Conservation (phyloP, 1,139 yeast genomes). For the Yamadazyma trypodendri region DNA sequence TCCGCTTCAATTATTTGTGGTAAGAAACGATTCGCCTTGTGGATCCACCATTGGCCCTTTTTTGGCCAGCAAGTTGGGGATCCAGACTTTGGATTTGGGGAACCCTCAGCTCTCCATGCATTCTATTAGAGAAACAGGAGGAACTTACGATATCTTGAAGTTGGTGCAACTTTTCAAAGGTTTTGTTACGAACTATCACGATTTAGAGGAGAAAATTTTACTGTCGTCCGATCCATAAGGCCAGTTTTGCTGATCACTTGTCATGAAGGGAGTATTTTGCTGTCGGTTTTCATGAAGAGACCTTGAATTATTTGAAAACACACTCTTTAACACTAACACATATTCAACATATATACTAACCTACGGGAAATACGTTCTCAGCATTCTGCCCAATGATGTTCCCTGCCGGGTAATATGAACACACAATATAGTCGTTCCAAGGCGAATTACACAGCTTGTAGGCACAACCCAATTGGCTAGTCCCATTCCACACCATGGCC, state of each 20-base stretch:
- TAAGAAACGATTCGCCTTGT: constrained; percentile 88
- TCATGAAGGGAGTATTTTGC: too few relatives aligned
- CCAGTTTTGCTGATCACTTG: too few relatives aligned
- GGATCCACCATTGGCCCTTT: constrained; percentile 98
- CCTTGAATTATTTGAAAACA: too few relatives aligned
- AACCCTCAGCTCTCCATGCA: constrained; percentile 96
- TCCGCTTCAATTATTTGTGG: constrained; percentile 82
- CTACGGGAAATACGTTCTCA: constrained; percentile 29
- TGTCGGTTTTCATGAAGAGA: too few relatives aligned
- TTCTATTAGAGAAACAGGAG: constrained; percentile 92
- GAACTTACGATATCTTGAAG: constrained; percentile 67
- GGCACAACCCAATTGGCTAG: constrained; percentile 40
- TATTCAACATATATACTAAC: too few relatives aligned
- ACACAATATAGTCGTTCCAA: constrained; percentile 57
- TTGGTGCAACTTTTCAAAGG: constrained; percentile 61
- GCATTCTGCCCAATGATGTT: constrained; percentile 44
- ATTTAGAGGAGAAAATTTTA: constrained; percentile 29
- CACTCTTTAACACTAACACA: too few relatives aligned
- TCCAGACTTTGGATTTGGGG: constrained; percentile 88
- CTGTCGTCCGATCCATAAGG: too few relatives aligned
- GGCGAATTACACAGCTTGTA: constrained; percentile 38
- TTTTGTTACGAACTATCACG: constrained; percentile 48
- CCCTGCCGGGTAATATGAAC: constrained; percentile 64
- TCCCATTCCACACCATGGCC: constrained; percentile 38
- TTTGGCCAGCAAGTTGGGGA: constrained; percentile 82